Evolutionary conservation across 371 early-diverging fungal species (phyloP).

Genomic region (Nosema muscidifuracis): DNA sequence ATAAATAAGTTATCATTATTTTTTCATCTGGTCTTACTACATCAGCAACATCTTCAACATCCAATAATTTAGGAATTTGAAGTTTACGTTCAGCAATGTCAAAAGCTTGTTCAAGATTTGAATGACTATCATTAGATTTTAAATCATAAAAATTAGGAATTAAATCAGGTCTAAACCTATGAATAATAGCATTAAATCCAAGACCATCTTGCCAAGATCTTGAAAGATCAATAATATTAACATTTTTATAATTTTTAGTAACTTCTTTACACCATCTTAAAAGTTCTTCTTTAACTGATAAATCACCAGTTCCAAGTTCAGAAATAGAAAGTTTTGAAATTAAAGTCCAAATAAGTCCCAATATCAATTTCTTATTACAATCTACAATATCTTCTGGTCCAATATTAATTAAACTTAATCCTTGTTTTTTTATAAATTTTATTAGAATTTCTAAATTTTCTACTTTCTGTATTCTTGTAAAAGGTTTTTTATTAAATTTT

Average conservation of each 20-base stretch:
- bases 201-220: conserved; percentile 83
- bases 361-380: conserved; percentile 77
- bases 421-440: conserved; percentile 75
- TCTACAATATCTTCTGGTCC: conserved; percentile 85
- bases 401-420: conserved; percentile 79
- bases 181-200: conserved; percentile 87
- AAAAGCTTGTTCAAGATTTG: conserved; percentile 82
- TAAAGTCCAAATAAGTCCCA: conserved; percentile 93
- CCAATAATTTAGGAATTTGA: conserved; percentile 75
- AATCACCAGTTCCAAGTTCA: conserved; percentile 61
- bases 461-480: conserved; percentile 78
- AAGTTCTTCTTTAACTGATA: conserved; percentile 69
- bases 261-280: conserved; percentile 89
- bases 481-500: conserved; percentile 74
- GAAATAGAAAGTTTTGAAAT: conserved; percentile 86
- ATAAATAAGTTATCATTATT: conserved; percentile 93
- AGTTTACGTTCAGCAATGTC: conserved; percentile 78
- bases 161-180: conserved; percentile 84
- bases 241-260: conserved; percentile 71
- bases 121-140: conserved; percentile 65
- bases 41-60: conserved; percentile 86
- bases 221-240: conserved; percentile 74
- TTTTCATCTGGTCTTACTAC: conserved; percentile 80
- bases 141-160: conserved; percentile 72
- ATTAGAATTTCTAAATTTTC: conserved; percentile 87